Conservation (phyloP, 768 basidiomycete species). For the Pulveroboletus ravenelii region DNA sequence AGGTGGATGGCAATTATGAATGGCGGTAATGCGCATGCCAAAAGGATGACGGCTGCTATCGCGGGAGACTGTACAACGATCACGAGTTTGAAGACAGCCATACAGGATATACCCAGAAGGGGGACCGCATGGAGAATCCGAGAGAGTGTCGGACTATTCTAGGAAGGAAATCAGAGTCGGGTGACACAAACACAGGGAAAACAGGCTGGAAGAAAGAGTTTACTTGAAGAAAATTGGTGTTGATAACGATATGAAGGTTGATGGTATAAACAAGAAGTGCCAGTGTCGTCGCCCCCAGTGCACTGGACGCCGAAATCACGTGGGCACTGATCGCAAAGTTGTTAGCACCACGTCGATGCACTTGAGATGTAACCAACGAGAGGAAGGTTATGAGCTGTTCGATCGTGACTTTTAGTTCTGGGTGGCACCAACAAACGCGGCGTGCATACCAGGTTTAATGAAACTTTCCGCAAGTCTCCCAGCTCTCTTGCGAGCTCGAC, state of each 20-base stretch:
- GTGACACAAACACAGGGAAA: not conserved
- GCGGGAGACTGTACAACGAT: constrained; percentile 20
- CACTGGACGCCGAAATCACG: constrained; percentile 15
- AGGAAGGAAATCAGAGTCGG: not conserved
- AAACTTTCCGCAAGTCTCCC: constrained; percentile 19
- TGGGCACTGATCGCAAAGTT: constrained; percentile 16
- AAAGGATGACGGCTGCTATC: constrained; percentile 13
- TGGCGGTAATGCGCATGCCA: constrained; percentile 20
- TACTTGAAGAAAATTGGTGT: constrained; percentile 18
- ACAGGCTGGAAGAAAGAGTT: not conserved
- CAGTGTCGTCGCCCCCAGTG: constrained; percentile 19
- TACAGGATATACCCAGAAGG: constrained; percentile 21
- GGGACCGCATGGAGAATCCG: constrained; percentile 25
- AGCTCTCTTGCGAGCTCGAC: constrained; percentile 20
- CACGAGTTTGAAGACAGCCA: constrained; percentile 17
- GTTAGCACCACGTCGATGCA: not conserved
- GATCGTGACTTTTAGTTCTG: not conserved
- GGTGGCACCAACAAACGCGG: not conserved
- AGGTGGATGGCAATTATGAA: constrained; percentile 11
- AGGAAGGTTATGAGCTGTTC: constrained; percentile 28
- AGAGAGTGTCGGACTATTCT: constrained; percentile 15
- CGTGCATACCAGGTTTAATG: constrained; percentile 17
- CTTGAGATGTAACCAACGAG: constrained; percentile 12
- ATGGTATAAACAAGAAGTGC: constrained; percentile 28
- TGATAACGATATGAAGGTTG: constrained; percentile 22